A percentile compares a stretch with the other conserved stretches of the same genome.
Conservation (phyloP, 495 filamentous ascomycete species). For the Sordaria brevicollis region DNA sequence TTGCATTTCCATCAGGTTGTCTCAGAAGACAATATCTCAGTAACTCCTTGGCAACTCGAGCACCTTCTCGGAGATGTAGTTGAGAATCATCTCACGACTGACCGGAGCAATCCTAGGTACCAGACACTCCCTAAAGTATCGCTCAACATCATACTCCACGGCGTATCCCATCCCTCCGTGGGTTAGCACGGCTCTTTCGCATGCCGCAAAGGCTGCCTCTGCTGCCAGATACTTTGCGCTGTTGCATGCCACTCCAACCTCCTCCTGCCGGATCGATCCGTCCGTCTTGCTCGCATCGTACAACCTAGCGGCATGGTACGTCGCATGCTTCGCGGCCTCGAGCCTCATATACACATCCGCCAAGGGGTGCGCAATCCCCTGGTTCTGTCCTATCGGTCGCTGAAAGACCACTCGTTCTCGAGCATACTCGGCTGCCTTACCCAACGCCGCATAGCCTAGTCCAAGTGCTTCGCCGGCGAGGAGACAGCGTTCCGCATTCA, state of each 20-base stretch:
- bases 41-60: slow-evolving; percentile 46
- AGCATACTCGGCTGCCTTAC: slow-evolving; percentile 55
- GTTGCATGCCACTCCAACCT: slow-evolving; percentile 64
- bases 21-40: slow-evolving; percentile 6
- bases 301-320: slow-evolving; percentile 65
- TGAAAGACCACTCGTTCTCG: slow-evolving; percentile 60
- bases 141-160: slow-evolving; percentile 68
- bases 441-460: slow-evolving; percentile 62
- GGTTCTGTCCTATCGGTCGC: slow-evolving; percentile 62
- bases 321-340: slow-evolving; percentile 68
- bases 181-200: slow-evolving; percentile 56
- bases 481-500: slow-evolving; percentile 75
- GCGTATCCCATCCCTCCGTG: slow-evolving; percentile 75
- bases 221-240: slow-evolving; percentile 71
- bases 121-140: slow-evolving; percentile 63
- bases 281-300: slow-evolving; percentile 55
- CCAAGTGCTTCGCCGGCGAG: slow-evolving; percentile 70
- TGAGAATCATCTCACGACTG: slow-evolving; percentile 72
- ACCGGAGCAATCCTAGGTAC: slow-evolving; percentile 69
- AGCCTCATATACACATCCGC: slow-evolving; percentile 68
- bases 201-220: slow-evolving; percentile 66
- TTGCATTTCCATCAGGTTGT: background rate
- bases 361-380: slow-evolving; percentile 65
- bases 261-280: slow-evolving; percentile 43
- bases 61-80: slow-evolving; percentile 67